Percentiles rank a stretch among this genome's conserved stretches.
Evolutionary conservation across 2,329 filamentous ascomycete species (phyloP).

Genomic region (Scytalidium lignicola): DNA sequence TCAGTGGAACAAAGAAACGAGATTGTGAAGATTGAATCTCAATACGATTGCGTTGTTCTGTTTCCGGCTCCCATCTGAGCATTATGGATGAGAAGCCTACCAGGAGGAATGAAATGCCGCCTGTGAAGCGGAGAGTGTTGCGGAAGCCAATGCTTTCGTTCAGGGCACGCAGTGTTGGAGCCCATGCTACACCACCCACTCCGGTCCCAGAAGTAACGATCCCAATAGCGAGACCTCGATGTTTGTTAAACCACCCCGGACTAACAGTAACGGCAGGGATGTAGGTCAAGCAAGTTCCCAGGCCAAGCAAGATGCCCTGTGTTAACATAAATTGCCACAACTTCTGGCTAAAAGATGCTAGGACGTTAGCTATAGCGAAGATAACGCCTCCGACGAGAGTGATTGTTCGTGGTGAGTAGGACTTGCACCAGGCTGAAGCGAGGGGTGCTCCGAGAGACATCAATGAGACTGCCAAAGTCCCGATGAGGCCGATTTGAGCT

Average conservation of each 20-base stretch:
- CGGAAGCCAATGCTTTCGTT: conserved; percentile 28
- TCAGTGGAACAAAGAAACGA: conserved; percentile 21
- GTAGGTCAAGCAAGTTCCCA: conserved; percentile 33
- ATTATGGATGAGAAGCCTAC: conserved; percentile 13
- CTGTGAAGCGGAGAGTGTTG: conserved; percentile 30
- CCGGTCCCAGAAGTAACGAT: conserved; percentile 33
- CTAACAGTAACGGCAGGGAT: conserved; percentile 33
- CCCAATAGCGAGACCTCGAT: conserved; percentile 33
- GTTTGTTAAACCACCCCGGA: conserved; percentile 33
- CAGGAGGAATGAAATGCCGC: conserved; percentile 26
- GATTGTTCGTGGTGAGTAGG: conserved; percentile 27
- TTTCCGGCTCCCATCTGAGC: conserved; percentile 8
- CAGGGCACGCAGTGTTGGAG: conserved; percentile 18
- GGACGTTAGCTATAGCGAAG: conserved; percentile 27
- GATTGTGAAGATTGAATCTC: conserved; percentile 2
- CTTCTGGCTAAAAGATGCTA: conserved; percentile 29
- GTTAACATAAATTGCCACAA: conserved; percentile 20
- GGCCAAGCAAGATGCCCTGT: conserved; percentile 33
- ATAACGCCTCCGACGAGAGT: conserved; percentile 27
- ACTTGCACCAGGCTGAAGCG: conserved; percentile 29
- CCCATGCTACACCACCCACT: conserved; percentile 31
- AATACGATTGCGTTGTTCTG: conserved; percentile 1
- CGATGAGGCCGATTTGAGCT: conserved; percentile 34
- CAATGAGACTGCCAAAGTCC: conserved; percentile 30
- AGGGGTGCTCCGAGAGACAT: conserved; percentile 32